Evolutionary conservation across 345 rosid species (phyloP).

Genomic region (Eucalyptus rudis): DNA sequence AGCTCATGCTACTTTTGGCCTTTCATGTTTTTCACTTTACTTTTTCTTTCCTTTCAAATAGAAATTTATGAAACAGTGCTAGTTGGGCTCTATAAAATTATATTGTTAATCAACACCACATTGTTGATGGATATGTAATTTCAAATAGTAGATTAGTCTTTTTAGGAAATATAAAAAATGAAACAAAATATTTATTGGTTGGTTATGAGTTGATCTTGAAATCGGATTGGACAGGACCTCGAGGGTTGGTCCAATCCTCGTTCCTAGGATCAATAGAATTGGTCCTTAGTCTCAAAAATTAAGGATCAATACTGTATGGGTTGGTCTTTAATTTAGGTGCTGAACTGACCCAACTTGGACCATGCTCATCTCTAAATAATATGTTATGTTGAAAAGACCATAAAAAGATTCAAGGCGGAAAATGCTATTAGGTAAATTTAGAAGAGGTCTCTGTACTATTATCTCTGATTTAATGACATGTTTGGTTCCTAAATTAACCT

Average conservation of each 20-base stretch:
- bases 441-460: not conserved
- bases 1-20: no score
- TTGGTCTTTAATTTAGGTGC: fast-evolving
- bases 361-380: not conserved
- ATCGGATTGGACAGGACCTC: fast-evolving
- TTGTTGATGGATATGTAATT: no score
- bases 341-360: fast-evolving
- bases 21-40: no score
- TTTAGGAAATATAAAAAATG: no score
- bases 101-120: fast-evolving
- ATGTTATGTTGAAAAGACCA: not conserved
- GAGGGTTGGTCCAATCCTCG: no score
- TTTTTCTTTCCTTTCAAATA: no score
- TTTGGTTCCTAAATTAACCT: not conserved
- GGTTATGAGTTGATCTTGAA: fast-evolving
- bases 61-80: no score
- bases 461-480: not conserved
- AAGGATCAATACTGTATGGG: fast-evolving
- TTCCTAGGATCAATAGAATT: fast-evolving
- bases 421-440: not conserved
- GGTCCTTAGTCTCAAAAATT: no score
- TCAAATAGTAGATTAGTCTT: fast-evolving
- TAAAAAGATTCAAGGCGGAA: fast-evolving
- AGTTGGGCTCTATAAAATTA: no score
- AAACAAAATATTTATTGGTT: no score